Conservation (phyloP, 1,284 basidiomycete species). For the Singerocomus inundabilis region DNA sequence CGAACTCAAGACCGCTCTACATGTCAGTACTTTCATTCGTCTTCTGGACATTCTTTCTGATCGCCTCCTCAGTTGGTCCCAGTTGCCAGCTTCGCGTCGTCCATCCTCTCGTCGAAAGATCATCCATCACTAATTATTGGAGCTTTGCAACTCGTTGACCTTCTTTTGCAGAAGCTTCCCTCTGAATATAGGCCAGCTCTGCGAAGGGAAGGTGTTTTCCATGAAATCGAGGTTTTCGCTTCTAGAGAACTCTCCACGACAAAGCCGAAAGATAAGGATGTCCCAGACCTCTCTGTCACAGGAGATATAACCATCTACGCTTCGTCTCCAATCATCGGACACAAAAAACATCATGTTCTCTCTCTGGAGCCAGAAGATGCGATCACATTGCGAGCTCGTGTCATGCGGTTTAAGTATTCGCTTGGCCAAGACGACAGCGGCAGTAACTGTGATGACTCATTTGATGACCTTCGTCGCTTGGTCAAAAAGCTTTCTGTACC, state of each 20-base stretch:
- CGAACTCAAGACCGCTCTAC: constrained; percentile 72
- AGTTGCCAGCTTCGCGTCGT: constrained; percentile 88
- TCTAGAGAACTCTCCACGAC: constrained; percentile 55
- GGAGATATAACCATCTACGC: constrained; percentile 36
- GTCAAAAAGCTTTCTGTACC: constrained; percentile 60
- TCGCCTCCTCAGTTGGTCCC: constrained; percentile 67
- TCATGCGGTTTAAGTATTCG: constrained; percentile 80
- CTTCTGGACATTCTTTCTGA: constrained; percentile 6
- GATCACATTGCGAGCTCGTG: constrained; percentile 83
- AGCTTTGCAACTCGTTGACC: constrained; percentile 87
- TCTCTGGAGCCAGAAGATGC: constrained; percentile 82
- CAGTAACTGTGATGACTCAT: constrained; percentile 62
- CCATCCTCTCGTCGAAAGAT: constrained; percentile 88
- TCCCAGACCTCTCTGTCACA: constrained; percentile 38
- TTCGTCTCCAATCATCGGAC: constrained; percentile 52
- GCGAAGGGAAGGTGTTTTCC: constrained; percentile 90
- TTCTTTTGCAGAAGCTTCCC: constrained; percentile 81
- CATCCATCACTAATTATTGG: constrained; percentile 82
- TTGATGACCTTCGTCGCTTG: constrained; percentile 61
- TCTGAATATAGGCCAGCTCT: constrained; percentile 83
- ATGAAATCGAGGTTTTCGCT: constrained; percentile 82
- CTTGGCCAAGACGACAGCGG: constrained; percentile 56
- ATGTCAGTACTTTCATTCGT: constrained; percentile 43
- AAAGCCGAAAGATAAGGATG: constrained; percentile 54
- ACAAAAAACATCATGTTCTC: constrained; percentile 63